Percentiles rank a stretch among this genome's conserved stretches.
phyloP scores from a whole-genome alignment of 2,329 filamentous ascomycete genomes.

The Bimuria novae-zelandiae region DNA sequence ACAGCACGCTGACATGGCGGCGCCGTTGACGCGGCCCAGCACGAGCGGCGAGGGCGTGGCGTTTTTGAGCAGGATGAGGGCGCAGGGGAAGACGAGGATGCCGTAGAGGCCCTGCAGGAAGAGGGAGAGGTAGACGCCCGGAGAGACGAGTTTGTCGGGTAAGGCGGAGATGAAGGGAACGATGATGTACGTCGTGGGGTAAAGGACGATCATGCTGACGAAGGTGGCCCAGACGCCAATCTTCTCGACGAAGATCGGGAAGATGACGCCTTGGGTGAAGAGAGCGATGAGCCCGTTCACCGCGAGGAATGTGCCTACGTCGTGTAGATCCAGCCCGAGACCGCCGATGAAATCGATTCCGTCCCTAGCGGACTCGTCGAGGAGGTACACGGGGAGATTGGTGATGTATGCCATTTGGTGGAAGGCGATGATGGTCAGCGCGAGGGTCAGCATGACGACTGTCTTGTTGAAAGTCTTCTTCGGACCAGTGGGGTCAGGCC shows the following conservation, averaged over 20 bases:
- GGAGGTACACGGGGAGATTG: slow-evolving; percentile 87
- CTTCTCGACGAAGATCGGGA: slow-evolving; percentile 66
- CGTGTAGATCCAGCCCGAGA: slow-evolving; percentile 66
- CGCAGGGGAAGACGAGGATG: slow-evolving; percentile 69
- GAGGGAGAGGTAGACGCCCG: slow-evolving; percentile 67
- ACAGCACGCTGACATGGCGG: slow-evolving; percentile 68
- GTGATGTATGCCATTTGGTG: slow-evolving; percentile 91
- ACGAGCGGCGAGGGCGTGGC: slow-evolving; percentile 66
- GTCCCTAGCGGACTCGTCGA: slow-evolving; percentile 63
- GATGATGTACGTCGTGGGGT: slow-evolving; percentile 69
- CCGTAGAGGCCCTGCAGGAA: slow-evolving; percentile 69
- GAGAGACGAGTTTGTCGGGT: slow-evolving; percentile 57
- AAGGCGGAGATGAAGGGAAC: slow-evolving; percentile 69
- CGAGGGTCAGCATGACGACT: slow-evolving; percentile 77
- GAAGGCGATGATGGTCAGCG: slow-evolving; percentile 86
- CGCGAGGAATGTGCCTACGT: slow-evolving; percentile 69
- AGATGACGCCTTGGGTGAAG: slow-evolving; percentile 73
- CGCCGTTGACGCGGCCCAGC: slow-evolving; percentile 72
- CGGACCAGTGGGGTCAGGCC: slow-evolving; percentile 13
- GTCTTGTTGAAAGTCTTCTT: slow-evolving; percentile 61
- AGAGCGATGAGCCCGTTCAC: slow-evolving; percentile 73
- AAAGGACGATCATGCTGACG: slow-evolving; percentile 65
- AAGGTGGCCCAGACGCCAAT: slow-evolving; percentile 72
- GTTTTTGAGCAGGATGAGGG: slow-evolving; percentile 77
- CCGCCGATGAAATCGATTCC: slow-evolving; percentile 59